These are phyloP conservation scores for Aspergillus hortae DNA, from an alignment of 2,329 filamentous ascomycete genomes.

Conservation along the genomic window DNA sequence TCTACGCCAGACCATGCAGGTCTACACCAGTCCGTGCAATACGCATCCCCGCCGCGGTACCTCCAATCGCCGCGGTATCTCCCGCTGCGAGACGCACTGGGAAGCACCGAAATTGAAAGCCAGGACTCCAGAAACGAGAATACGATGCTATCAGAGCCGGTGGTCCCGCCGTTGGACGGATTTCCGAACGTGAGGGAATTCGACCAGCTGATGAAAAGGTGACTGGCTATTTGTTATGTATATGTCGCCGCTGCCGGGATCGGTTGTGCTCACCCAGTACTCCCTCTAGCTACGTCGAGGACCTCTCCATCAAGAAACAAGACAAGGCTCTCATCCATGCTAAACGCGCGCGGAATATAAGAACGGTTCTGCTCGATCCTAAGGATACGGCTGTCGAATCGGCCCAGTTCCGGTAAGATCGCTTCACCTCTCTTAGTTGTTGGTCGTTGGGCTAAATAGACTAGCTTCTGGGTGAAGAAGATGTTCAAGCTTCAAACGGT, in stretches of 20 bases:
- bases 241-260: background rate
- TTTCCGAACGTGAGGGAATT: constrained; percentile 47
- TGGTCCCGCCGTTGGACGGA: constrained; percentile 41
- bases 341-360: constrained; percentile 46
- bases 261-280: background rate
- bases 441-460: background rate
- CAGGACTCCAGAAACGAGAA: constrained; percentile 44
- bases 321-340: constrained; percentile 51
- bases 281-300: constrained; percentile 44
- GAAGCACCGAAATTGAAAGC: constrained; percentile 39
- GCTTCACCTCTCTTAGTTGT: background rate
- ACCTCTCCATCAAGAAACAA: constrained; percentile 50
- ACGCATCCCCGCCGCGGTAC: constrained; percentile 30
- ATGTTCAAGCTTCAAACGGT: constrained; percentile 48
- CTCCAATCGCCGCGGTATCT: constrained; percentile 31
- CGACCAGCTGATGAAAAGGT: constrained; percentile 46
- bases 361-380: constrained; percentile 45
- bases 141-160: constrained; percentile 43
- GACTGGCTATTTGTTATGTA: background rate
- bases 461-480: constrained; percentile 52
- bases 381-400: constrained; percentile 50
- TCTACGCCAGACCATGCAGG: constrained; percentile 31
- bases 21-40: constrained; percentile 30
- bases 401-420: constrained; percentile 47
- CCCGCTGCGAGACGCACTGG: constrained; percentile 32